Evolutionary conservation across 106 monocot species (phyloP).

Genomic region (Allium fistulosum): DNA sequence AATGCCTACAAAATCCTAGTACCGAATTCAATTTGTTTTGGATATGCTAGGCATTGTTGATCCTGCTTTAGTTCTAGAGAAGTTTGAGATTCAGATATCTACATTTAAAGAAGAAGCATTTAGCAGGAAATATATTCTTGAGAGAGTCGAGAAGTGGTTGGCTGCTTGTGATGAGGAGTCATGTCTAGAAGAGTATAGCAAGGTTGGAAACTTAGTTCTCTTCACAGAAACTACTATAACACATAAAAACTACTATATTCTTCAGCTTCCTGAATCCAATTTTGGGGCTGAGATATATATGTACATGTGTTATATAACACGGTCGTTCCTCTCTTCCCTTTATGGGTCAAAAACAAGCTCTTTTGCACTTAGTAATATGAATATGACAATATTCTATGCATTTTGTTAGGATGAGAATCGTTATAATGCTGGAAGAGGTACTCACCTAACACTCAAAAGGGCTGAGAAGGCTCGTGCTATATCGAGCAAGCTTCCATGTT

Average conservation of each 20-base stretch:
- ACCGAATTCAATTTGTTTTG: no score
- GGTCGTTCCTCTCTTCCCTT: no score
- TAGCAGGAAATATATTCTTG: slow-evolving; percentile 75
- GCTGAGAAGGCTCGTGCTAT: slow-evolving; percentile 76
- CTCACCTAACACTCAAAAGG: slow-evolving; percentile 49
- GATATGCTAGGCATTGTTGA: slow-evolving; percentile 31
- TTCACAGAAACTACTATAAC: neutral
- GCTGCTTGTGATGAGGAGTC: slow-evolving; percentile 66
- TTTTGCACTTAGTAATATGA: no score
- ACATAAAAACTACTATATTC: neutral
- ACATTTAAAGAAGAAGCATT: slow-evolving; percentile 58
- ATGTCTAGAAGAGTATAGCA: slow-evolving; percentile 81
- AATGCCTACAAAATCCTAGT: no score
- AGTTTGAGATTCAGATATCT: slow-evolving; percentile 56
- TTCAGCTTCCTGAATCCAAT: no score
- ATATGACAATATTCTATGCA: no score
- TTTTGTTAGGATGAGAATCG: slow-evolving; percentile 72
- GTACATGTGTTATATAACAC: no score
- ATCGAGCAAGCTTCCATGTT: slow-evolving; percentile 81
- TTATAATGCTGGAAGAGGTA: slow-evolving; percentile 66
- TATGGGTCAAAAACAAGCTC: no score
- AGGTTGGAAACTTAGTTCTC: slow-evolving; percentile 30
- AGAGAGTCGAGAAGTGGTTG: slow-evolving; percentile 67
- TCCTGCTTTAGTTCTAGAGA: slow-evolving; percentile 41
- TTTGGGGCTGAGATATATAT: no score